phyloP scores from a whole-genome alignment of 1,284 basidiomycete species.

The Pascua guehoae region DNA sequence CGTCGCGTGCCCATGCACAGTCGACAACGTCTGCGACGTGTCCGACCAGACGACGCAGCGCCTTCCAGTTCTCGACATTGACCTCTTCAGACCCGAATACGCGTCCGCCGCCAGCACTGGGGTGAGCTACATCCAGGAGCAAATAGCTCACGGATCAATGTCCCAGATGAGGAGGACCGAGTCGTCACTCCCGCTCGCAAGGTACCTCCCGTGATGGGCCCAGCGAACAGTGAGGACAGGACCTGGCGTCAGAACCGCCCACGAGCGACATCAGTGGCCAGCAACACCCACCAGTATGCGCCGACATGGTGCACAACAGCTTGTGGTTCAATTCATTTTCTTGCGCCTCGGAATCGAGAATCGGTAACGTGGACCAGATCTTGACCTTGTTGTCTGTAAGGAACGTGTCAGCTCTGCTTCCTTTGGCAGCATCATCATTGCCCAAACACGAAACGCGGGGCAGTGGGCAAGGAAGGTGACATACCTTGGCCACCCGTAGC shows the following conservation, averaged over 20 bases:
- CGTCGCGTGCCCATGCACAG: constrained; percentile 88
- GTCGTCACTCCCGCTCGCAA: constrained; percentile 96
- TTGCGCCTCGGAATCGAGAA: constrained; percentile 70
- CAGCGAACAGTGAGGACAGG: constrained; percentile 92
- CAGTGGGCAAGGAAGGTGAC: constrained; percentile 7
- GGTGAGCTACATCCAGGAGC: no score
- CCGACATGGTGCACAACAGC: constrained; percentile 81
- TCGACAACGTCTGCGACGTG: constrained; percentile 98
- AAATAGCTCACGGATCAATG: constrained; percentile 83
- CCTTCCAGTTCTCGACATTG: constrained; percentile 97
- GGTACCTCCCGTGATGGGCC: constrained; percentile 88
- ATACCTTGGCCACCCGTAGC: constrained; percentile 82
- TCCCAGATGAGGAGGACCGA: constrained; percentile 96
- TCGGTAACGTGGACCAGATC: constrained; percentile 94
- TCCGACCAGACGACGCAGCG: constrained; percentile 81
- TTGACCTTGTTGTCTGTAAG: constrained; percentile 82
- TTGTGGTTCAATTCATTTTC: constrained; percentile 74
- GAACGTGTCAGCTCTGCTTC: not conserved
- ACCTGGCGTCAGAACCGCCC: constrained; percentile 47
- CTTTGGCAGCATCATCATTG: no score
- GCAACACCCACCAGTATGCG: constrained; percentile 68
- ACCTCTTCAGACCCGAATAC: constrained; percentile 89
- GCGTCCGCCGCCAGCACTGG: constrained; percentile 71
- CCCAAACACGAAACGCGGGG: no score
- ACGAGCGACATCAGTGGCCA: not conserved